These are phyloP conservation scores for Lentinula sp. DNA, from an alignment of 768 basidiomycete species.

Conservation along the genomic window DNA sequence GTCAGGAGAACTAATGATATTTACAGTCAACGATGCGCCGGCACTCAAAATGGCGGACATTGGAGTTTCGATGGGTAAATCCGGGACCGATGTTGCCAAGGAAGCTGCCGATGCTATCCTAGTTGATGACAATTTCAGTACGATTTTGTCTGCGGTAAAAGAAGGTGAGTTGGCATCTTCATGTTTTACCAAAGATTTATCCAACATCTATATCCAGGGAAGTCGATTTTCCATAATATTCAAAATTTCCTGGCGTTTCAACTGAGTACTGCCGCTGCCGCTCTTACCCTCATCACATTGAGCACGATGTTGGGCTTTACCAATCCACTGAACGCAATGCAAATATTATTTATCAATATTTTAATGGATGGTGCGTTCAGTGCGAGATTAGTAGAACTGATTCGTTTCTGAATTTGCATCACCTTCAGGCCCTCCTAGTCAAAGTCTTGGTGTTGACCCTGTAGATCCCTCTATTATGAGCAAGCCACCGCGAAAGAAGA, in stretches of 20 bases:
- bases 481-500: conserved; percentile 87
- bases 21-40: conserved; percentile 88
- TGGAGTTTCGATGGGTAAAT: conserved; percentile 96
- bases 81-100: conserved; percentile 98
- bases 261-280: conserved; percentile 94
- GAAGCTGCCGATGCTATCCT: conserved; percentile 97
- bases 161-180: conserved; percentile 50
- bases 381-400: conserved; percentile 3
- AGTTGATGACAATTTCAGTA: conserved; percentile 95
- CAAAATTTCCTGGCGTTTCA: conserved; percentile 98
- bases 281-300: conserved; percentile 89
- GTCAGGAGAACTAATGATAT: conserved; percentile 4
- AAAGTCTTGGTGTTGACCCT: conserved; percentile 94
- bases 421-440: conserved; percentile 80
- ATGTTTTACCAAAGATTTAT: conserved; percentile 2
- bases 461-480: conserved; percentile 92
- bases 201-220: conserved; percentile 39
- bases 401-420: neutral
- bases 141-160: conserved; percentile 90
- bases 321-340: conserved; percentile 96
- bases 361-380: conserved; percentile 82
- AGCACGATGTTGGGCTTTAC: conserved; percentile 85
- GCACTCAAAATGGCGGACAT: conserved; percentile 98
- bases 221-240: conserved; percentile 98
- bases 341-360: conserved; percentile 99